A percentile compares a stretch with the other conserved stretches of the same genome.
These are phyloP conservation scores for Suhomyces anneliseae DNA, from an alignment of 1,139 yeast species.

Conservation along the genomic window DNA sequence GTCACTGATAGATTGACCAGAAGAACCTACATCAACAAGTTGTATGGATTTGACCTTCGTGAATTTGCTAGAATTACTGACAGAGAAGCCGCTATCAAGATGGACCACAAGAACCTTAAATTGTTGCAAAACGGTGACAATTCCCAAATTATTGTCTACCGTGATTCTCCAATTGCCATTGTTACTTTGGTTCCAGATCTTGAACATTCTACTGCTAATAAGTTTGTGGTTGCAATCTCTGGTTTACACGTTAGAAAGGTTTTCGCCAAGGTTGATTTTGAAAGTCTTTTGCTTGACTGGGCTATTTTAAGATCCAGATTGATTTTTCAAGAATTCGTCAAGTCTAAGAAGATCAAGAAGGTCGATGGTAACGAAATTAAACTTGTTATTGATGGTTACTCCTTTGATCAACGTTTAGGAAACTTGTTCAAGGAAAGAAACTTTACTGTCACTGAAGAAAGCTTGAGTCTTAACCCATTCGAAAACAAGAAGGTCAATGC, in stretches of 20 bases:
- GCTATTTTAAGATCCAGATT: slow-evolving; percentile 50
- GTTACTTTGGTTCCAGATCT: slow-evolving; percentile 42
- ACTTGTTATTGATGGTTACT: slow-evolving; percentile 44
- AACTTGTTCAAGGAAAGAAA: slow-evolving; percentile 29
- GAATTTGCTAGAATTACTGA: slow-evolving; percentile 41
- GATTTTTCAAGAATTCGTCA: slow-evolving; percentile 34
- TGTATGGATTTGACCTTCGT: slow-evolving; percentile 57
- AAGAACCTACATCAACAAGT: slow-evolving; percentile 32
- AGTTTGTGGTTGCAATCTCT: slow-evolving; percentile 49
- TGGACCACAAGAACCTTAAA: slow-evolving; percentile 24
- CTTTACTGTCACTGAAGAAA: slow-evolving; percentile 24
- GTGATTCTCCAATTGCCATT: slow-evolving; percentile 68
- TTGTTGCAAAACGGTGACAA: slow-evolving; percentile 40
- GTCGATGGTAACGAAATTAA: slow-evolving; percentile 35
- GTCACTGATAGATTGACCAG: slow-evolving; percentile 43
- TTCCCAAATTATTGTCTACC: slow-evolving; percentile 56
- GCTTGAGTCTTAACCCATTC: slow-evolving; percentile 33
- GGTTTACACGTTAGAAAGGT: slow-evolving; percentile 67
- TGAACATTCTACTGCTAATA: slow-evolving; percentile 35
- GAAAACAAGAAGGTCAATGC: slow-evolving; percentile 28
- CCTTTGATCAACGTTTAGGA: slow-evolving; percentile 48
- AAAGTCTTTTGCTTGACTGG: slow-evolving; percentile 62
- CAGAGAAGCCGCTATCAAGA: slow-evolving; percentile 14
- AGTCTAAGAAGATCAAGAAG: slow-evolving; percentile 21
- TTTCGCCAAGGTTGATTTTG: slow-evolving; percentile 60